Evolutionary conservation across 768 basidiomycete species (phyloP).

Genomic region (Clathrus columnatus): DNA sequence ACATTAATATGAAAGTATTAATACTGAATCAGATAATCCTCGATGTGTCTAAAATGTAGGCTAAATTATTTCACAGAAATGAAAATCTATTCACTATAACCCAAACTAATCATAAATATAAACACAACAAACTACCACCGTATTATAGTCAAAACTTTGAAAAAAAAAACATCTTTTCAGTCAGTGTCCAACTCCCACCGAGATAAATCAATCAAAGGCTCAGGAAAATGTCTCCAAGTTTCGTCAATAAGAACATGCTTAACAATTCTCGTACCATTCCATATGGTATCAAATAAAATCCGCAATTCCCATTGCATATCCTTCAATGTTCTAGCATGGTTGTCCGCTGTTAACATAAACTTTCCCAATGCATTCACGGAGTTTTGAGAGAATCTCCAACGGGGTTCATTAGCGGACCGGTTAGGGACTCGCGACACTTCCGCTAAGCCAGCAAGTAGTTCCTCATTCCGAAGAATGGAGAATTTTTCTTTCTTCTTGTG

Average conservation of each 20-base stretch:
- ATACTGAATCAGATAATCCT: too few relatives aligned
- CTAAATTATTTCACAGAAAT: too few relatives aligned
- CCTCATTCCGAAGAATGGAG: not conserved
- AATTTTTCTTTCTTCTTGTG: not conserved
- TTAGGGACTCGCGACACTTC: not conserved
- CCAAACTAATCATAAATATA: too few relatives aligned
- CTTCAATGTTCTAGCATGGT: not conserved
- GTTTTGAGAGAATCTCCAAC: not conserved
- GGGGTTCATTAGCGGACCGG: not conserved
- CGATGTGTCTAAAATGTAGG: too few relatives aligned
- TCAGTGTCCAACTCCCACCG: too few relatives aligned
- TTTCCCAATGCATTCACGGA: not conserved
- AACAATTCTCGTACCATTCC: not conserved
- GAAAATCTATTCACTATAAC: too few relatives aligned
- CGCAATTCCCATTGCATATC: not conserved
- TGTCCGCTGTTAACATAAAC: not conserved
- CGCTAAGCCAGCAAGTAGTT: not conserved
- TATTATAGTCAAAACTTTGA: too few relatives aligned
- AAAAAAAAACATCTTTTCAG: too few relatives aligned
- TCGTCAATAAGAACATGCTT: not conserved
- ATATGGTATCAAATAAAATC: not conserved
- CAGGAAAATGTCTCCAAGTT: not conserved
- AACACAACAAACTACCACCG: too few relatives aligned
- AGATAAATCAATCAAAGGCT: not conserved
- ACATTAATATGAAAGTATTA: too few relatives aligned